Evolutionary conservation across 2,329 filamentous ascomycete species (phyloP).

Genomic region (Xylariaceae sp.): DNA sequence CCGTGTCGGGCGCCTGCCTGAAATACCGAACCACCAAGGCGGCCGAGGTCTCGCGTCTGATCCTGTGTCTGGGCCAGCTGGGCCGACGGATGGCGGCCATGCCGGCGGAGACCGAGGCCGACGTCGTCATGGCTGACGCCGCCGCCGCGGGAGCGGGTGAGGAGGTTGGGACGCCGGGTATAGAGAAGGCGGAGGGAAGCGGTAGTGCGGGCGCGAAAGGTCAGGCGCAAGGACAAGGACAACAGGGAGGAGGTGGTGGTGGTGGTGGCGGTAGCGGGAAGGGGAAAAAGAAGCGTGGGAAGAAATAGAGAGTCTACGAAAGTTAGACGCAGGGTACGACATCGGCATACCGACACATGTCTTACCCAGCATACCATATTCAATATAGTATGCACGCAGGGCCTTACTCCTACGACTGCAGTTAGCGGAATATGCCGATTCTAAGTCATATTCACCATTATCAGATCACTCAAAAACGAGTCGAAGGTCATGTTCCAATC

Average conservation of each 20-base stretch:
- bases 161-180: conserved; percentile 40
- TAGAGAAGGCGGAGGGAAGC: conserved; percentile 28
- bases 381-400: no score
- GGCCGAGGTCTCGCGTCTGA: conserved; percentile 83
- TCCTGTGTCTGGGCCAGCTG: conserved; percentile 76
- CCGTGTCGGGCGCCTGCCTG: conserved; percentile 77
- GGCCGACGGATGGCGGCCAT: conserved; percentile 71
- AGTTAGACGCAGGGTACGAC: background rate
- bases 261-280: conserved; percentile 52
- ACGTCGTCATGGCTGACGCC: conserved; percentile 52
- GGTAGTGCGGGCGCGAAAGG: background rate
- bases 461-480: background rate
- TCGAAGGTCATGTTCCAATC: conserved; percentile 11
- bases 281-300: conserved; percentile 76
- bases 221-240: conserved; percentile 32
- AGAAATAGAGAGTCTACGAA: conserved; percentile 57
- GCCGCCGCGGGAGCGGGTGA: conserved; percentile 38
- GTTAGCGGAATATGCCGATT: background rate
- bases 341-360: no score
- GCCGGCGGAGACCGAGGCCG: conserved; percentile 45
- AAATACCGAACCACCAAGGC: conserved; percentile 94
- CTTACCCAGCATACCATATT: no score
- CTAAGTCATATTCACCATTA: background rate
- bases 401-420: no score
- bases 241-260: conserved; percentile 38